Evolutionary conservation across 495 filamentous ascomycete species (phyloP).

Genomic region (Penicillium silybi): DNA sequence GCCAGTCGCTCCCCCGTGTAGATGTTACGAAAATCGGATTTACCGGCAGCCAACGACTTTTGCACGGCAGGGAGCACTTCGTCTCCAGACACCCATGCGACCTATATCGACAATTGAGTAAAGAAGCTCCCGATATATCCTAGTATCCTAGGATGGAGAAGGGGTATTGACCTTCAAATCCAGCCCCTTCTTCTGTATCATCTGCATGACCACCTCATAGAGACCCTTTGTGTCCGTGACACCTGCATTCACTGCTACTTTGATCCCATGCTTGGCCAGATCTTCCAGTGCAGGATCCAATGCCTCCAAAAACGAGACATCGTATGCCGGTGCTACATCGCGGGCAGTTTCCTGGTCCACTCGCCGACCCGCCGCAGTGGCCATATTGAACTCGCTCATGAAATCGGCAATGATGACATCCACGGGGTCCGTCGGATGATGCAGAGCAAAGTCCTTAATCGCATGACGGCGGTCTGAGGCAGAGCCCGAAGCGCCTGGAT

Average conservation of each 20-base stretch:
- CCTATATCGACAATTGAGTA: neutral
- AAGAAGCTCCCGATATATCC: neutral
- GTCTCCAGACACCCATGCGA: conserved; percentile 51
- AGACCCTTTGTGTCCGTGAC: conserved; percentile 48
- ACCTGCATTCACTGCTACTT: conserved; percentile 57
- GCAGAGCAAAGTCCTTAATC: conserved; percentile 48
- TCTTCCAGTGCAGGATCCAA: conserved; percentile 49
- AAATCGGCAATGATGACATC: conserved; percentile 57
- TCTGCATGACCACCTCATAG: conserved; percentile 39
- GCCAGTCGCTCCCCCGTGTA: conserved; percentile 47
- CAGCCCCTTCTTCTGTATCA: conserved; percentile 41
- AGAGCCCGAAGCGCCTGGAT: conserved; percentile 45
- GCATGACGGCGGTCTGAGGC: conserved; percentile 55
- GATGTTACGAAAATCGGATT: conserved; percentile 45
- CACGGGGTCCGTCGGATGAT: conserved; percentile 41
- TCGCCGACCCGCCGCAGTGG: conserved; percentile 39
- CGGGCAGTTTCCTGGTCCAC: conserved; percentile 22
- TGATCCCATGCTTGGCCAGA: conserved; percentile 50
- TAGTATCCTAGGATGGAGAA: neutral
- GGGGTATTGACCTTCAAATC: conserved; percentile 34
- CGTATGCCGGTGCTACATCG: conserved; percentile 37
- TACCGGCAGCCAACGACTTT: conserved; percentile 29
- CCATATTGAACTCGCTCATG: conserved; percentile 57
- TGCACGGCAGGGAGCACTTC: conserved; percentile 46
- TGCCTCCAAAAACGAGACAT: conserved; percentile 50